phyloP scores from a whole-genome alignment of 805 yeast species.

The Brettanomyces nanus region DNA sequence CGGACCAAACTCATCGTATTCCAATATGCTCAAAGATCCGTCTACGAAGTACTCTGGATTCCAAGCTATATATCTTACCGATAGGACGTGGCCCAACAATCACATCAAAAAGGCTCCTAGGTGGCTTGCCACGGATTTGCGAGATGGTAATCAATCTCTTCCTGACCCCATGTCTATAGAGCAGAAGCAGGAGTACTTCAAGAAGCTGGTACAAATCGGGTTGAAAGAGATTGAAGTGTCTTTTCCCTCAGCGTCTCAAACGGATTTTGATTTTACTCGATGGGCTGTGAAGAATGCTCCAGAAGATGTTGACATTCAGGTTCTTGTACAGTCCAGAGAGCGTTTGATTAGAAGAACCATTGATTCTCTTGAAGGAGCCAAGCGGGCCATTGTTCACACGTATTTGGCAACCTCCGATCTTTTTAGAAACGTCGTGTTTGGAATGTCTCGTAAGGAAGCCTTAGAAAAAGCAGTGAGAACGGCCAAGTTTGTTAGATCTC shows the following conservation, averaged over 20 bases:
- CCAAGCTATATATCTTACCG: slow-evolving; percentile 44
- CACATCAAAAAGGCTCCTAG: slow-evolving; percentile 64
- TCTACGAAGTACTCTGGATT: slow-evolving; percentile 52
- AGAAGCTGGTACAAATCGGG: slow-evolving; percentile 63
- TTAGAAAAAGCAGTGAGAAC: slow-evolving; percentile 62
- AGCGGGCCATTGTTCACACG: slow-evolving; percentile 62
- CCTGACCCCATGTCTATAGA: slow-evolving; percentile 78
- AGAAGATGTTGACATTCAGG: slow-evolving; percentile 66
- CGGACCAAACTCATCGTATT: too few species aligned
- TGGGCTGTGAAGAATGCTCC: slow-evolving; percentile 76
- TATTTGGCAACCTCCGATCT: slow-evolving; percentile 70
- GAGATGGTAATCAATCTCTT: slow-evolving; percentile 76
- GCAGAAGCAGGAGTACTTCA: slow-evolving; percentile 68
- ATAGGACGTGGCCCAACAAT: slow-evolving; percentile 67
- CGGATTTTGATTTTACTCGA: slow-evolving; percentile 75
- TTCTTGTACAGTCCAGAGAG: slow-evolving; percentile 69
- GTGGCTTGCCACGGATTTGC: slow-evolving; percentile 72
- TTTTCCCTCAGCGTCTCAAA: slow-evolving; percentile 76
- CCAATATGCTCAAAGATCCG: slow-evolving; percentile 64
- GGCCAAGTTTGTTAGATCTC: slow-evolving; percentile 54
- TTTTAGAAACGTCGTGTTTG: slow-evolving; percentile 69
- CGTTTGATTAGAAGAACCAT: slow-evolving; percentile 67
- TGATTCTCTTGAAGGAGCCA: slow-evolving; percentile 66
- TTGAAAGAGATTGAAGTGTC: slow-evolving; percentile 77
- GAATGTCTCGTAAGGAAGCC: slow-evolving; percentile 64